A percentile compares a stretch with the other conserved stretches of the same genome.
Conservation (phyloP, 768 basidiomycete genomes). For the Lepiota brunneoincarnata region DNA sequence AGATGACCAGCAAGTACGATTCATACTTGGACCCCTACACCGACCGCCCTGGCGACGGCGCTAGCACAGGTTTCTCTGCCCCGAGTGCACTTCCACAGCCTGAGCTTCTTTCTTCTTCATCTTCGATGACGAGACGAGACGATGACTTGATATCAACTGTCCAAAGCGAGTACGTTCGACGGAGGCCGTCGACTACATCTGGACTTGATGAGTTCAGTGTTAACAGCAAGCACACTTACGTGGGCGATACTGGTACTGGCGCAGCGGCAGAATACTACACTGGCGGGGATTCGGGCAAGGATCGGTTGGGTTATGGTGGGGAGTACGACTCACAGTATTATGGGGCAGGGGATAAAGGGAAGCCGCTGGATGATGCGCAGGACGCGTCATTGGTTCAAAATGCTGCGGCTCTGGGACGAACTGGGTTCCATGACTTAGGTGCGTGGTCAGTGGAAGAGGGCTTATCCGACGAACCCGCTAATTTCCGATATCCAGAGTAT, state of each 20-base stretch:
- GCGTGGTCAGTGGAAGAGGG: conserved; percentile 7
- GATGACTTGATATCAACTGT: neutral
- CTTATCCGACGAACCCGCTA: neutral
- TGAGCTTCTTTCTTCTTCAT: neutral
- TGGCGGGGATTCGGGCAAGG: conserved; percentile 3
- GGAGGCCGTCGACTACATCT: neutral
- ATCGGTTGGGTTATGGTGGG: neutral
- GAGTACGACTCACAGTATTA: neutral
- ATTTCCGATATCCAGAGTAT: conserved; percentile 47
- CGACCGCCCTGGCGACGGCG: neutral
- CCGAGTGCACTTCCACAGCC: neutral
- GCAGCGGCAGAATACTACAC: conserved; percentile 6
- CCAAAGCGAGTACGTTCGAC: neutral
- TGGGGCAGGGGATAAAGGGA: neutral
- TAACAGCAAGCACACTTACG: conserved; percentile 2
- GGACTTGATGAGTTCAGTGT: neutral
- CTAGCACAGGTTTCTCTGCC: too few relatives aligned
- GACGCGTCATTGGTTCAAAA: conserved; percentile 44
- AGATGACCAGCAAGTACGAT: conserved; percentile 1
- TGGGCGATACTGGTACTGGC: neutral
- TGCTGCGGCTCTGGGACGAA: conserved; percentile 37
- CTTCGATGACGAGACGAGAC: neutral
- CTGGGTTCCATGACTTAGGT: conserved; percentile 58
- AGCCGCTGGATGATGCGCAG: conserved; percentile 24
- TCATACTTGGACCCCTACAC: conserved; percentile 9